Evolutionary conservation across 2,329 filamentous ascomycete species (phyloP).

Genomic region (Fusarium sacchari): DNA sequence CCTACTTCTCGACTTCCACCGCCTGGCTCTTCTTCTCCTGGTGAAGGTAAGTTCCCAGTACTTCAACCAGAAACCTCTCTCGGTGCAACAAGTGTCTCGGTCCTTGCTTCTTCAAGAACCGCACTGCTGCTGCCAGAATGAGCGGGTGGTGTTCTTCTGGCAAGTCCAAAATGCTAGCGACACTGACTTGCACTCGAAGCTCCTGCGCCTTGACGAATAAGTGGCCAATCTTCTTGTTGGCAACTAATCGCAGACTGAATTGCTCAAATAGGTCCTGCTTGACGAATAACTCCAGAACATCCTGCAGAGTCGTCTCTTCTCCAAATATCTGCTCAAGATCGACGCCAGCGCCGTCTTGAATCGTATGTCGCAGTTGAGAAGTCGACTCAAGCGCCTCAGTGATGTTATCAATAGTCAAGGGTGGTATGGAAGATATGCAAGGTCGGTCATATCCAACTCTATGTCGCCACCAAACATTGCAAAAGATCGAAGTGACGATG

Average conservation of each 20-base stretch:
- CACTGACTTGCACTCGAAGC: neutral
- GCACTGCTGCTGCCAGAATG: neutral
- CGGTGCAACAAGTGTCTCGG: slow-evolving; percentile 16
- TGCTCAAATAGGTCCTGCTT: slow-evolving; percentile 34
- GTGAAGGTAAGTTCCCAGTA: slow-evolving; percentile 21
- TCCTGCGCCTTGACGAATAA: neutral
- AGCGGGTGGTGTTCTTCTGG: slow-evolving; percentile 8
- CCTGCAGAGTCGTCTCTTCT: neutral
- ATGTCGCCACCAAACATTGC: slow-evolving; percentile 60
- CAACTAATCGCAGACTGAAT: slow-evolving; percentile 17
- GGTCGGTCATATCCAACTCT: slow-evolving; percentile 55
- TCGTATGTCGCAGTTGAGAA: slow-evolving; percentile 1
- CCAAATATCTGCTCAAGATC: slow-evolving; percentile 6
- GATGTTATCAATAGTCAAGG: neutral
- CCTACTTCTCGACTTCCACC: neutral
- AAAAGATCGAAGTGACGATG: slow-evolving; percentile 56
- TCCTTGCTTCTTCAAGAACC: slow-evolving; percentile 17
- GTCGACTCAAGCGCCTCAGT: slow-evolving; percentile 19
- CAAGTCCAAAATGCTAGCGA: neutral
- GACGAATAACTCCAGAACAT: slow-evolving; percentile 15
- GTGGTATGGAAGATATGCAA: neutral
- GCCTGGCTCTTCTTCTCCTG: neutral
- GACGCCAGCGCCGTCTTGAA: slow-evolving; percentile 4
- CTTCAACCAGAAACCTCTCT: slow-evolving; percentile 31
- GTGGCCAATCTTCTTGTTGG: neutral